Conservation (phyloP, 352 stramenopile species). For the Phytopythium montanum region DNA sequence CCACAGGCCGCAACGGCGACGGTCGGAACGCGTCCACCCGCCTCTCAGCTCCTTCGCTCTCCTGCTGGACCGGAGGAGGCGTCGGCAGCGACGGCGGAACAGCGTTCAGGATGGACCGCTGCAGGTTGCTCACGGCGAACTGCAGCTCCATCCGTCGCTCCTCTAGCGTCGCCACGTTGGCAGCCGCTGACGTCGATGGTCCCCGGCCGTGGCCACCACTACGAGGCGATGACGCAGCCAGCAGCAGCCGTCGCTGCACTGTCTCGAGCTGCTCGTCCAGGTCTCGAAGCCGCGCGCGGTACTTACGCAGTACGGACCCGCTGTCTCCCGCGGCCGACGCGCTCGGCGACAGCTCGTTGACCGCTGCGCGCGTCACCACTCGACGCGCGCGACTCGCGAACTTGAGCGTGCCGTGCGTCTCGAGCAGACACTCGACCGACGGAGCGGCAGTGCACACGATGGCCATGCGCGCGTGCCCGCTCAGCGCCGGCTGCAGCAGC, state of each 20-base stretch:
- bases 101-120: constrained; percentile 75
- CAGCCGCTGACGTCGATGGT: constrained; percentile 8
- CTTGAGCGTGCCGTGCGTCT: constrained; percentile 95
- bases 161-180: constrained; percentile 31
- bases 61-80: constrained; percentile 8
- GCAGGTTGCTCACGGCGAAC: constrained; percentile 82
- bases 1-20: constrained; percentile 14
- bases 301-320: constrained; percentile 65
- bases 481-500: constrained; percentile 96
- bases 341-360: constrained; percentile 66
- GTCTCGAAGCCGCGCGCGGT: constrained; percentile 58
- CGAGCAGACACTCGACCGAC: constrained; percentile 91
- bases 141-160: constrained; percentile 68
- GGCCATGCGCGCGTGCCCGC: constrained; percentile 95
- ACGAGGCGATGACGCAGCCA: constrained; percentile 11
- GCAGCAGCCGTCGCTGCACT: constrained; percentile 30
- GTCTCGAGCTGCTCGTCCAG: constrained; percentile 62
- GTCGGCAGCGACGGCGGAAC: constrained; percentile 19
- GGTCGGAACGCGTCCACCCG: constrained; percentile 14
- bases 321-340: constrained; percentile 6
- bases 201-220: constrained; percentile 14
- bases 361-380: constrained; percentile 88
- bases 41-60: constrained; percentile 14
- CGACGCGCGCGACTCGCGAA: constrained; percentile 93
- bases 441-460: constrained; percentile 96